Percentiles rank a stretch among this genome's conserved stretches.
Conservation (phyloP, 2,329 filamentous ascomycete species). For the Talaromyces sp. region DNA sequence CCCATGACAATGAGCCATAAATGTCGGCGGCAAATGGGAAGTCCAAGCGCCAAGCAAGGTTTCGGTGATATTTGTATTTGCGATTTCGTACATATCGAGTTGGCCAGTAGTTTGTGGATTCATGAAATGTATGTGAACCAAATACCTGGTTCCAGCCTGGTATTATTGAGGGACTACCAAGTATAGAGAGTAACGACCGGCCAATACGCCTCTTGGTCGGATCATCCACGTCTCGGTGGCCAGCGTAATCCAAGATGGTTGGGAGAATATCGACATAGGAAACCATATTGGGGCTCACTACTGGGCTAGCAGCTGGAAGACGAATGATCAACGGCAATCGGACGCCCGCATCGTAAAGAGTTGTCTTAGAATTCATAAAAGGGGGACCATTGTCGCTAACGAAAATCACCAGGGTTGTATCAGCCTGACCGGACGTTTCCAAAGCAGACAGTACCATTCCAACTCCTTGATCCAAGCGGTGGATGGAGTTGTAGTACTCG, state of each 20-base stretch:
- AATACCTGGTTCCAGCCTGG: slow-evolving; percentile 29
- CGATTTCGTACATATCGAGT: slow-evolving; percentile 40
- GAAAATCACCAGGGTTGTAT: slow-evolving; percentile 41
- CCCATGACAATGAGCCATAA: slow-evolving; percentile 40
- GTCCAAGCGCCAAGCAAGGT: slow-evolving; percentile 45
- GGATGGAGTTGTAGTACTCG: slow-evolving; percentile 39
- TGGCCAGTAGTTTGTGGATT: slow-evolving; percentile 48
- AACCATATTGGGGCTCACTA: slow-evolving; percentile 39
- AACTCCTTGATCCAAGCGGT: slow-evolving; percentile 37
- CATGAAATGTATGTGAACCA: slow-evolving; percentile 51
- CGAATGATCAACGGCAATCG: slow-evolving; percentile 40
- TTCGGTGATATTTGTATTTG: slow-evolving; percentile 47
- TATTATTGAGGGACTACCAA: neutral
- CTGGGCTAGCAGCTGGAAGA: slow-evolving; percentile 12
- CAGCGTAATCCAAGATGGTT: slow-evolving; percentile 39
- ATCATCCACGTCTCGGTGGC: slow-evolving; percentile 27
- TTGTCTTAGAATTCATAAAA: slow-evolving; percentile 50
- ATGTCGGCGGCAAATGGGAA: slow-evolving; percentile 47
- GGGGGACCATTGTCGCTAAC: slow-evolving; percentile 47
- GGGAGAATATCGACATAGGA: slow-evolving; percentile 46
- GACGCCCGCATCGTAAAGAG: slow-evolving; percentile 45
- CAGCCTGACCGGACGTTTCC: slow-evolving; percentile 20
- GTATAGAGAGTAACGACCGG: slow-evolving; percentile 16
- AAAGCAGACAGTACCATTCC: slow-evolving; percentile 20
- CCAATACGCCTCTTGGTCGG: slow-evolving; percentile 12